Base-by-base conservation (phyloP, 1,139 yeast species). In the Blastobotrys petasosporus region DNA sequence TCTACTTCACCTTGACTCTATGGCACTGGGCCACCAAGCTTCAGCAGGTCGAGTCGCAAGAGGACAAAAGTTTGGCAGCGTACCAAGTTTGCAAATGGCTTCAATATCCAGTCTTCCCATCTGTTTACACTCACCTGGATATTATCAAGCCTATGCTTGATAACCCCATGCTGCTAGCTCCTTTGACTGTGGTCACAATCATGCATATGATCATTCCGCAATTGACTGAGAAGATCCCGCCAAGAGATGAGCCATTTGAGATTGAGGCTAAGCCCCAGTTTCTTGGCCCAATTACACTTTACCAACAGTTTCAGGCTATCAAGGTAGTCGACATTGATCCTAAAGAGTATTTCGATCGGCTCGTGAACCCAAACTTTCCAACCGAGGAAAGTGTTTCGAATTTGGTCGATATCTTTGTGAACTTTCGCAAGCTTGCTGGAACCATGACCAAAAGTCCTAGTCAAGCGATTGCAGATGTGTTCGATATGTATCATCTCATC, bases 171-270 rank as follows among this genome's bases (percentile, higher is more conserved):
- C 16, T 36, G 20, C 20, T 42, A 8, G 10, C 10, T 12, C 34
- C 45, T 7, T 16, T 42, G 31, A 10, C 41, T 2, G 32, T 32
- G 3, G 33, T 37, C 11, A 29, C 37, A 4, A 11, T 20, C 23
- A 31, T 33, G 20, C 45, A 42, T 31, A 42, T 42, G 16, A 12
- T 28, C 15, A 37, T n/a, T 20, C 45, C 45, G 9, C 35, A 32
- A 13, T 32, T 36, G n/a, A 16, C 29, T 16, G 25, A 37, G 17
- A 36, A 36, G 15, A 11, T 42, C 9, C 45, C 45, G 10, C 7
- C 13, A 12, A 11, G 23, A 9, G 39, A 11, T 35, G 34, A 28
- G 10, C 11, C 13, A 5, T 12, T 17, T n/a, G 15, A 23, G 12
- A 17, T 15, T 29, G 37, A 23, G 25, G 7, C 6, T n/a, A 32